These are phyloP conservation scores for Cucurbita maxima DNA, from an alignment of 306 rosid species.

Conservation along the genomic window DNA sequence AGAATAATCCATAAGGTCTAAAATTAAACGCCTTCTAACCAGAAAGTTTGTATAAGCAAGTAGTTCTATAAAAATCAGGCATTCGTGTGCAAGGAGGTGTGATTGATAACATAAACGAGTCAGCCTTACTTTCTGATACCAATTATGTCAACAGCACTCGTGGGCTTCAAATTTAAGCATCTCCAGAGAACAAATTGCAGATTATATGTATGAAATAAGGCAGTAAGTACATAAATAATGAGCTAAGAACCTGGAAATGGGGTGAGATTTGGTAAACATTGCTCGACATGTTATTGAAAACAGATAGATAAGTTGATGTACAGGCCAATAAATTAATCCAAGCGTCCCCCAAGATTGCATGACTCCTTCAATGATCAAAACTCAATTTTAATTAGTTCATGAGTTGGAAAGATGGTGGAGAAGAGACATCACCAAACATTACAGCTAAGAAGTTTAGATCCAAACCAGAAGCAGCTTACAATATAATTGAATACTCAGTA, in stretches of 20 bases:
- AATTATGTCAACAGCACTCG: not conserved
- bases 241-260: not conserved
- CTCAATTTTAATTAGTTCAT: not conserved
- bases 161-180: not conserved
- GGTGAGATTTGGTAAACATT: not conserved
- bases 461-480: constrained; percentile 10
- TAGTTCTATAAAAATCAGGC: not conserved
- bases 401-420: not conserved
- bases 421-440: constrained; percentile 3
- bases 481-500: not conserved
- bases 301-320: not conserved
- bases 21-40: not conserved
- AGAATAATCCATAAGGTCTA: not conserved
- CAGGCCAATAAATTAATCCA: not conserved
- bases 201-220: not conserved
- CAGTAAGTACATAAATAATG: not conserved
- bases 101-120: not conserved
- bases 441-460: constrained; percentile 13
- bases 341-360: not conserved
- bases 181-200: not conserved
- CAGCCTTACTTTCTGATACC: not conserved
- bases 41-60: not conserved
- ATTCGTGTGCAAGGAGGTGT: not conserved
- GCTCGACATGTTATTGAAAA: not conserved
- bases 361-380: not conserved